Conservation (phyloP, 1,139 yeast genomes). For the Hyphopichia pseudoburtonii region DNA sequence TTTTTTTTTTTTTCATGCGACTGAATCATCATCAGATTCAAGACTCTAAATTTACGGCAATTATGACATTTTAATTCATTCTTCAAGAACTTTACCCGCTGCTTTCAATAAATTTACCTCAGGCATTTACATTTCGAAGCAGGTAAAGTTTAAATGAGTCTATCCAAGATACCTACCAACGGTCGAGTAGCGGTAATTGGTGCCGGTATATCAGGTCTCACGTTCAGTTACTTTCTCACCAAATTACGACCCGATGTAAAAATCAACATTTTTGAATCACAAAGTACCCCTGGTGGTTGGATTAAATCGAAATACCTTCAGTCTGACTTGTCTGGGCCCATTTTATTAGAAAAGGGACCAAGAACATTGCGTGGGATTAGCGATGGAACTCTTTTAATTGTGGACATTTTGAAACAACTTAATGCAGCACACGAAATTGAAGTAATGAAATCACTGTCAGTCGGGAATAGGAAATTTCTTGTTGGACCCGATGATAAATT, state of each 20-base stretch:
- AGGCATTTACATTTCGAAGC: too few relatives aligned
- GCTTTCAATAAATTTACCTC: too few relatives aligned
- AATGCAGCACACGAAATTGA: slow-evolving; percentile 42
- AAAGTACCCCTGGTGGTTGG: slow-evolving; percentile 72
- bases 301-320: slow-evolving; percentile 49
- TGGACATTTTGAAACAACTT: slow-evolving; percentile 55
- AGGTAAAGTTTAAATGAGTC: not conserved
- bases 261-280: slow-evolving; percentile 61
- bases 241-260: slow-evolving; percentile 69
- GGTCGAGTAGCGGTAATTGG: slow-evolving; percentile 71
- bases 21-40: too few relatives aligned
- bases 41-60: too few relatives aligned
- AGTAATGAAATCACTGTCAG: slow-evolving; percentile 48
- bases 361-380: slow-evolving; percentile 72
- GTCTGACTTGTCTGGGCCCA: slow-evolving; percentile 6
- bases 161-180: slow-evolving; percentile 18
- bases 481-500: slow-evolving; percentile 39
- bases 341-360: slow-evolving; percentile 69
- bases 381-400: slow-evolving; percentile 59
- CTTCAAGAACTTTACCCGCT: too few relatives aligned
- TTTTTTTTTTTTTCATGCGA: too few relatives aligned
- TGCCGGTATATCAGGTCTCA: slow-evolving; percentile 83
- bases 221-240: slow-evolving; percentile 71
- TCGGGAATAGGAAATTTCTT: slow-evolving; percentile 64
- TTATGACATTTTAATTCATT: too few relatives aligned